Base-by-base conservation (phyloP, 2,329 filamentous ascomycete genomes). In the Decorospora gaudefroyi region DNA sequence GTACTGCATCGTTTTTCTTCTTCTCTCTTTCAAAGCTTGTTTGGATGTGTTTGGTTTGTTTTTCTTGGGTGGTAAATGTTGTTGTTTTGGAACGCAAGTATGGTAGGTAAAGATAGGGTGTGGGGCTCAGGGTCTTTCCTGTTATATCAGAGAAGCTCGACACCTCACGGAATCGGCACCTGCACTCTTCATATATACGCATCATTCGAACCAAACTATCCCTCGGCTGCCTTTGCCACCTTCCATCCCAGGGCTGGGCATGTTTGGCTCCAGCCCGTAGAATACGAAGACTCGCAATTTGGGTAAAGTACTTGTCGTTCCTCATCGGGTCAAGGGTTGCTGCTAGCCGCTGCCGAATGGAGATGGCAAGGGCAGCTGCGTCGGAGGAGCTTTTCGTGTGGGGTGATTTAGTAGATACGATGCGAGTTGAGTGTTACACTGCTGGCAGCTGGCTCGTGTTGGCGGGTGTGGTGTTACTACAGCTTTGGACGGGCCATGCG, bases 1-100 rank as follows among this genome's bases (percentile, higher is more conserved):
- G 52, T 63, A 61, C 32, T 63, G 62, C 64, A 67, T 65, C 19
- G 22, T 45, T 12, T 7, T 1, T 12, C 9, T 4, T 16, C 15
- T 13, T 1, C 11, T 19, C 16, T 16, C n/a, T 41, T 11, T 16
- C 19, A 18, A 11, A 9, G 5, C n/a, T 29, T 3, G 12, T 21
- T 16, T 11, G 4, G n/a, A 23, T 23, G 21, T 6, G 6, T 23
- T 23, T 37, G 25, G 23, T 29, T n/a, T n/a, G n/a, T n/a, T n/a
- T n/a, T n/a, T n/a, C n/a, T n/a, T n/a, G n/a, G n/a, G n/a, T n/a
- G n/a, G n/a, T n/a, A n/a, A n/a, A n/a, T n/a, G n/a, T n/a, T n/a
- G n/a, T n/a, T n/a, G n/a, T n/a, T n/a, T n/a, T n/a, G n/a, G n/a
- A n/a, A n/a, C n/a, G n/a, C n/a, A n/a, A 17, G 12, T 11, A 6